A percentile compares a stretch with the other conserved stretches of the same genome.
Evolutionary conservation across 768 basidiomycete species (phyloP).

Genomic region (Nidularia sp.): DNA sequence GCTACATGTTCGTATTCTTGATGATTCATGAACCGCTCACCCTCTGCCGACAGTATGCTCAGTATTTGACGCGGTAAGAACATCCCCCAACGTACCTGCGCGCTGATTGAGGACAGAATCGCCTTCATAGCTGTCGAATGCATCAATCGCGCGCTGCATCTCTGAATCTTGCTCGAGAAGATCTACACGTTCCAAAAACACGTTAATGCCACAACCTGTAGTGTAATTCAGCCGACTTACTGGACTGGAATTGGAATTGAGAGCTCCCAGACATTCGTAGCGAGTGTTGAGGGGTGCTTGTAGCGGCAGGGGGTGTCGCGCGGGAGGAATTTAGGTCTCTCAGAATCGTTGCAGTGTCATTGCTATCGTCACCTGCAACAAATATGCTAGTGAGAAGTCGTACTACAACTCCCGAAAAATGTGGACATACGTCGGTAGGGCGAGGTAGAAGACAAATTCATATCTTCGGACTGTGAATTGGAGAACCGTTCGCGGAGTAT

Average conservation of each 20-base stretch:
- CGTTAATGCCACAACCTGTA: slow-evolving; percentile 1
- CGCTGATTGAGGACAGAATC: slow-evolving; percentile 8
- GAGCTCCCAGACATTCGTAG: slow-evolving; percentile 50
- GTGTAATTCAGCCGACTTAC: slow-evolving; percentile 26
- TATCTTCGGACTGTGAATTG: background rate
- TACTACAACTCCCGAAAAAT: background rate
- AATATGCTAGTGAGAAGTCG: background rate
- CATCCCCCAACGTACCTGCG: too few species aligned
- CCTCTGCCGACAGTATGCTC: too few species aligned
- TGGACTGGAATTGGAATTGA: slow-evolving; percentile 50
- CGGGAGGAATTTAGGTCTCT: slow-evolving; percentile 34
- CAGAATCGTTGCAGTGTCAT: slow-evolving; percentile 32
- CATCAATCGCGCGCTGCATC: slow-evolving; percentile 63
- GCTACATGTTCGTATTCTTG: too few species aligned
- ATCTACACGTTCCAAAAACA: slow-evolving; percentile 33
- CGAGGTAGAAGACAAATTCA: background rate
- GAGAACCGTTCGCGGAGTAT: slow-evolving; percentile 40
- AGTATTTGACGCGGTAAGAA: too few species aligned
- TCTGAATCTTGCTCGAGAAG: slow-evolving; percentile 67
- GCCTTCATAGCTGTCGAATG: slow-evolving; percentile 48
- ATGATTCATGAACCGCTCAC: too few species aligned
- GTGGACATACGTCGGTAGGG: background rate
- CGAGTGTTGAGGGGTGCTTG: slow-evolving; percentile 53
- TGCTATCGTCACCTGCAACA: slow-evolving; percentile 24
- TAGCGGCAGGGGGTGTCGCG: slow-evolving; percentile 41